Conservation (phyloP, 2,329 filamentous ascomycete genomes). For the Trichoderma atrobrunneum region DNA sequence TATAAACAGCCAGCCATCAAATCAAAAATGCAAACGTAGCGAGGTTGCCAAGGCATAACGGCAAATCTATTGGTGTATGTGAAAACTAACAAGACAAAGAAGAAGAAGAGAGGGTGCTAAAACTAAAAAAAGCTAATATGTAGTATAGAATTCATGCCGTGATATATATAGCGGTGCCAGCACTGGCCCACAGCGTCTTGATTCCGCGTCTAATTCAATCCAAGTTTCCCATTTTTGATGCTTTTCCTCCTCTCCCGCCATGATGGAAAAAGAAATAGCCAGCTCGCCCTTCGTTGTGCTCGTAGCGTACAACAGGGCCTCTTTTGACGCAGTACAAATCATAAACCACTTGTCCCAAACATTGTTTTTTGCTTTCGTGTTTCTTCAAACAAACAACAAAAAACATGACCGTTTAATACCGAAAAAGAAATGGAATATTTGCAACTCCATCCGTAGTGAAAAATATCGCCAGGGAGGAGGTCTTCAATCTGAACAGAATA, state of each 20-base stretch:
- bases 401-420: background rate
- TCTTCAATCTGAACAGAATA: conserved; percentile 39
- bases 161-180: background rate
- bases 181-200: conserved; percentile 5
- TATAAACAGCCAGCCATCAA: background rate
- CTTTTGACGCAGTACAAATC: conserved; percentile 33
- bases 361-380: background rate
- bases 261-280: background rate
- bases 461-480: background rate
- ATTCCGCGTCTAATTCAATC: conserved; percentile 1
- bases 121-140: background rate
- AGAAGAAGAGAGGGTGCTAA: background rate
- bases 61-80: background rate
- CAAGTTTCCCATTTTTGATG: conserved; percentile 1
- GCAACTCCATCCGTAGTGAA: background rate
- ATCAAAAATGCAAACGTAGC: background rate
- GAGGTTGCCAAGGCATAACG: background rate
- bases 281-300: conserved; percentile 7
- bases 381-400: background rate
- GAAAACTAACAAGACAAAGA: background rate
- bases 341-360: background rate
- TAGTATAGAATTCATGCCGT: conserved; percentile 7
- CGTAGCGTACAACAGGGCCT: conserved; percentile 1
- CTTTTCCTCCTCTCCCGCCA: conserved; percentile 10
- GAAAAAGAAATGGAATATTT: background rate